Conservation (phyloP, 129 eudicot species). For the Tagetes patula region DNA sequence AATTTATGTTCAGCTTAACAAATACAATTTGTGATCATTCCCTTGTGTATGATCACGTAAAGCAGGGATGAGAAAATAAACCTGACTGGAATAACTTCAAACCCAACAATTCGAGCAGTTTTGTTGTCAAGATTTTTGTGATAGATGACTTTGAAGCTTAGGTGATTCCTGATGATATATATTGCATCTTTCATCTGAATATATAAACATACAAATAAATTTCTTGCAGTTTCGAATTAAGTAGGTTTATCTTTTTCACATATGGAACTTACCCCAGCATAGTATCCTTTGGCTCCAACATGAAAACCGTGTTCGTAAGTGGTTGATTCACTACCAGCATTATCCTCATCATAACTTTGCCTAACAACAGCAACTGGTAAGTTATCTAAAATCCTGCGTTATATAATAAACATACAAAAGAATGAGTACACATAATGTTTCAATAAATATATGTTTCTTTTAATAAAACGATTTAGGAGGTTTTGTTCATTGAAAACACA, state of each 20-base stretch:
- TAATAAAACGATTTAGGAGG: background rate
- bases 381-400: conserved; percentile 85
- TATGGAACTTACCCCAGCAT: conserved; percentile 66
- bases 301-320: conserved; percentile 83
- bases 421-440: too few relatives aligned
- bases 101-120: conserved; percentile 83
- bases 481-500: too few relatives aligned
- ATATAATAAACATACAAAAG: too few relatives aligned
- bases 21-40: background rate
- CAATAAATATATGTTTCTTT: background rate
- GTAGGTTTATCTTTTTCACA: background rate
- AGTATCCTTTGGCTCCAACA: conserved; percentile 81
- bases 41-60: background rate
- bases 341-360: conserved; percentile 51
- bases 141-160: conserved; percentile 80
- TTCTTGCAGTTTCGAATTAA: background rate
- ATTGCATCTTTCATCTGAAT: conserved; percentile 70
- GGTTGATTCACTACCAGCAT: conserved; percentile 38
- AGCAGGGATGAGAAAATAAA: conserved; percentile 19
- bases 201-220: conserved; percentile 20
- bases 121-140: conserved; percentile 71
- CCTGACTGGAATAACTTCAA: conserved; percentile 94
- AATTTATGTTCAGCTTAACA: background rate
- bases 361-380: conserved; percentile 86
- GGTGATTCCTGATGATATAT: conserved; percentile 79